These are phyloP conservation scores for Cnidoscolus chayamansa DNA, from an alignment of 441 rosid genomes.

Conservation along the genomic window DNA sequence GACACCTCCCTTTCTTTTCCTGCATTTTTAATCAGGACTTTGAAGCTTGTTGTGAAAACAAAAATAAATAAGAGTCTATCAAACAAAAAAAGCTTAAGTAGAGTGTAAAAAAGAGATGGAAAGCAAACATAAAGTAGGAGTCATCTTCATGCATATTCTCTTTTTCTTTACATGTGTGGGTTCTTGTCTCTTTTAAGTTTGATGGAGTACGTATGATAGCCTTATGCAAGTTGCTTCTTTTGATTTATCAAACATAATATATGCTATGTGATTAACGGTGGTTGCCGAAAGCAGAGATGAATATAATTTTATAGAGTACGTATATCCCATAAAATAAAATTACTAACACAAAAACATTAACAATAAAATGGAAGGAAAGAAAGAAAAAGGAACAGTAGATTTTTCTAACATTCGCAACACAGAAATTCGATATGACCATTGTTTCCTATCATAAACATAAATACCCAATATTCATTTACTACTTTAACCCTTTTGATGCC, in stretches of 20 bases:
- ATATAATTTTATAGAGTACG: too few relatives aligned
- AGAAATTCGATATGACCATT: slow-evolving; percentile 40
- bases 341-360: background rate
- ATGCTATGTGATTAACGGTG: too few relatives aligned
- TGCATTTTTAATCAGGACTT: slow-evolving; percentile 16
- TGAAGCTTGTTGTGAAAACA: too few relatives aligned
- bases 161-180: slow-evolving; percentile 13
- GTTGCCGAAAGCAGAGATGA: too few relatives aligned
- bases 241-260: too few relatives aligned
- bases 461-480: background rate
- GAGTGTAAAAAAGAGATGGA: background rate
- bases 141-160: background rate
- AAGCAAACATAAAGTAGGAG: background rate
- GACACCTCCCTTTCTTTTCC: background rate
- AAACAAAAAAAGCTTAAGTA: too few relatives aligned
- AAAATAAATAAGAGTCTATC: too few relatives aligned
- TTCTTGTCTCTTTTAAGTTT: background rate
- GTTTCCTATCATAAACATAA: slow-evolving; percentile 7
- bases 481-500: too few relatives aligned
- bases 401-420: slow-evolving; percentile 51
- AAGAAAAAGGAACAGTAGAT: too few relatives aligned
- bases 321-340: too few relatives aligned
- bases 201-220: too few relatives aligned
- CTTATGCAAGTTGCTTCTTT: too few relatives aligned
- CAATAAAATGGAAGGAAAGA: slow-evolving; percentile 16